A percentile compares a stretch with the other conserved stretches of the same genome.
phyloP scores from a whole-genome alignment of 2,329 filamentous ascomycete species.

The Colletotrichum musae region DNA sequence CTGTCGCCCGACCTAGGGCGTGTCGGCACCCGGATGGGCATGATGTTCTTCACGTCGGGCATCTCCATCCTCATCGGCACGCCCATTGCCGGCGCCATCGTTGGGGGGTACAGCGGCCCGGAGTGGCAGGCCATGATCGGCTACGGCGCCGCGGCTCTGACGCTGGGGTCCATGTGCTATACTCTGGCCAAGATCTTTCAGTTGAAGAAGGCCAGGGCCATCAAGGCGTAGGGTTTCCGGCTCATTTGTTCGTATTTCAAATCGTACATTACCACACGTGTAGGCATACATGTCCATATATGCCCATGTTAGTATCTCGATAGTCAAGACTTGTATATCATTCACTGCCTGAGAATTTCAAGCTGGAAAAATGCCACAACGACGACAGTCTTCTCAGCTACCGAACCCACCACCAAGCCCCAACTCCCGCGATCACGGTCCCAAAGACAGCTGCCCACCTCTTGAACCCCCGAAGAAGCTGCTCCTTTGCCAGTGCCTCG shows the following conservation, averaged over 20 bases:
- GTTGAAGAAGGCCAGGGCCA: conserved; percentile 16
- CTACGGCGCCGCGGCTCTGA: conserved; percentile 37
- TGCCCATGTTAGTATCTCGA: too few relatives aligned
- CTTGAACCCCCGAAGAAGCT: conserved; percentile 11
- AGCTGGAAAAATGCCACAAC: not conserved
- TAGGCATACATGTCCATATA: too few relatives aligned
- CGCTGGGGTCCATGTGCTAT: conserved; percentile 25
- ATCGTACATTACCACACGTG: too few relatives aligned
- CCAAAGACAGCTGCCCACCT: conserved; percentile 10
- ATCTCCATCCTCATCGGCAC: conserved; percentile 65
- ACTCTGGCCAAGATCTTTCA: conserved; percentile 37
- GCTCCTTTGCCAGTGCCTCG: conserved; percentile 25
- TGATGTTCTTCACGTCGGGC: conserved; percentile 48
- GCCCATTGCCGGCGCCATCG: conserved; percentile 57
- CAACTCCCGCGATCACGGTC: not conserved
- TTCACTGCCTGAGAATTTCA: not conserved
- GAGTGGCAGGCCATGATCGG: conserved; percentile 40
- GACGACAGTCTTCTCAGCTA: not conserved
- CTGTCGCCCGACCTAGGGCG: conserved; percentile 54
- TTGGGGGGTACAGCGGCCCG: conserved; percentile 29
- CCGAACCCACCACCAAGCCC: conserved; percentile 8
- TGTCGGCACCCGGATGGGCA: conserved; percentile 54
- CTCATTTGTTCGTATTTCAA: too few relatives aligned
- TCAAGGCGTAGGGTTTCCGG: conserved; percentile 1
- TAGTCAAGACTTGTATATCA: too few relatives aligned